These are phyloP conservation scores for Biscogniauxia sp. DNA, from an alignment of 2,329 filamentous ascomycete genomes.

Conservation along the genomic window DNA sequence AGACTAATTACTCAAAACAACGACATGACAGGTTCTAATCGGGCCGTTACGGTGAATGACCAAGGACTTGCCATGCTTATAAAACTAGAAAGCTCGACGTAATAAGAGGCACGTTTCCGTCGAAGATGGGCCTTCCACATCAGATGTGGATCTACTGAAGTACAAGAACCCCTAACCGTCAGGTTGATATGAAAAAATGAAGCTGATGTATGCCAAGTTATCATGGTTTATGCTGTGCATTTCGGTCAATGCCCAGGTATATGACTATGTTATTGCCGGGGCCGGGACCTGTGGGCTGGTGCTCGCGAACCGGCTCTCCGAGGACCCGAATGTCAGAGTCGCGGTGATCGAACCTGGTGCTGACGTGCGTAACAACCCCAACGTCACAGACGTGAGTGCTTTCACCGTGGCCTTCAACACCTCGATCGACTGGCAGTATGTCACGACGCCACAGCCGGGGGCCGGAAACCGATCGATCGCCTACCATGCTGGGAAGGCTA, in stretches of 20 bases:
- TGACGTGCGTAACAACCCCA: conserved; percentile 34
- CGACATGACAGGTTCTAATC: background rate
- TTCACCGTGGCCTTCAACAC: conserved; percentile 29
- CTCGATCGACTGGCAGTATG: conserved; percentile 36
- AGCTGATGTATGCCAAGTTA: conserved; percentile 3
- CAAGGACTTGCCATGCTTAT: background rate
- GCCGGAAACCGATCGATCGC: conserved; percentile 33
- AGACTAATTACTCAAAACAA: background rate
- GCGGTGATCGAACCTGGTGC: conserved; percentile 38
- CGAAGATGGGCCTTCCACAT: background rate
- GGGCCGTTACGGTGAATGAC: background rate
- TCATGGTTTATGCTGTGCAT: conserved; percentile 3
- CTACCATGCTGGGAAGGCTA: conserved; percentile 37
- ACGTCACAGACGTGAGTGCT: conserved; percentile 30
- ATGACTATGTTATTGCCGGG: conserved; percentile 40
- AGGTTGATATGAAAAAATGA: conserved; percentile 6
- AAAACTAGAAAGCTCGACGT: background rate
- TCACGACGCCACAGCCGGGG: conserved; percentile 30
- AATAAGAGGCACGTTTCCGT: background rate
- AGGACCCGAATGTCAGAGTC: conserved; percentile 32
- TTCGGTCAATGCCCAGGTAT: conserved; percentile 17
- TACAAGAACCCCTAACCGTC: background rate
- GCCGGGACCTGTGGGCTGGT: conserved; percentile 37
- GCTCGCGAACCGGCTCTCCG: conserved; percentile 37
- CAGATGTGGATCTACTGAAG: background rate